A percentile compares a stretch with the other conserved stretches of the same genome.
Conservation (phyloP, 257 asterid species). For the Nicotiana tomentosiformis region DNA sequence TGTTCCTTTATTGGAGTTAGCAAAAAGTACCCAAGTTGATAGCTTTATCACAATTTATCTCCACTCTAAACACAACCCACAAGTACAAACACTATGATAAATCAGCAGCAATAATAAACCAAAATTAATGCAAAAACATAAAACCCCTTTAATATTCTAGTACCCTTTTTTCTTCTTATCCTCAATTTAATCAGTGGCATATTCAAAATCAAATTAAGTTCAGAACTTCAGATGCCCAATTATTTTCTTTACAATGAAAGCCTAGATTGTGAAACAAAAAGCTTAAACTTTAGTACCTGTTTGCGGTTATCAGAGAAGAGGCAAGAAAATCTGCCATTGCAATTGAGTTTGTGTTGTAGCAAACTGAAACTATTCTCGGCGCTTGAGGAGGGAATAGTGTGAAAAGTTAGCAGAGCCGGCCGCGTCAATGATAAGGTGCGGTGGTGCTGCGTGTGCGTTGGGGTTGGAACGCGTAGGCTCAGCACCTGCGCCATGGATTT, state of each 20-base stretch:
- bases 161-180: neutral
- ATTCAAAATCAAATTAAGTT: neutral
- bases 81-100: neutral
- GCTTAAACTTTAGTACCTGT: slow-evolving; percentile 36
- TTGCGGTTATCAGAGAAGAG: slow-evolving; percentile 65
- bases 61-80: neutral
- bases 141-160: neutral
- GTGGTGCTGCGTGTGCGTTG: slow-evolving; percentile 21
- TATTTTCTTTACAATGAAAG: neutral
- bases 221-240: neutral
- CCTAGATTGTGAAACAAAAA: neutral
- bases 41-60: neutral
- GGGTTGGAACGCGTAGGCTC: slow-evolving; percentile 30
- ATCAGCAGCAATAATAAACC: neutral
- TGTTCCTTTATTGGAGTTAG: neutral
- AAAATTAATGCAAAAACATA: neutral
- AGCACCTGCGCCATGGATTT: slow-evolving; percentile 57
- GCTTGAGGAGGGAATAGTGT: slow-evolving; percentile 12
- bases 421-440: slow-evolving; percentile 18
- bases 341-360: slow-evolving; percentile 31
- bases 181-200: neutral
- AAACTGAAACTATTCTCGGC: slow-evolving; percentile 30
- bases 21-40: neutral
- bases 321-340: slow-evolving; percentile 55
- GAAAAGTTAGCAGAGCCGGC: neutral